Evolutionary conservation across 495 filamentous ascomycete species (phyloP), one percentile per base, ranked within the genome.

Genomic region (Friedmanniomyces endolithicus): DNA sequence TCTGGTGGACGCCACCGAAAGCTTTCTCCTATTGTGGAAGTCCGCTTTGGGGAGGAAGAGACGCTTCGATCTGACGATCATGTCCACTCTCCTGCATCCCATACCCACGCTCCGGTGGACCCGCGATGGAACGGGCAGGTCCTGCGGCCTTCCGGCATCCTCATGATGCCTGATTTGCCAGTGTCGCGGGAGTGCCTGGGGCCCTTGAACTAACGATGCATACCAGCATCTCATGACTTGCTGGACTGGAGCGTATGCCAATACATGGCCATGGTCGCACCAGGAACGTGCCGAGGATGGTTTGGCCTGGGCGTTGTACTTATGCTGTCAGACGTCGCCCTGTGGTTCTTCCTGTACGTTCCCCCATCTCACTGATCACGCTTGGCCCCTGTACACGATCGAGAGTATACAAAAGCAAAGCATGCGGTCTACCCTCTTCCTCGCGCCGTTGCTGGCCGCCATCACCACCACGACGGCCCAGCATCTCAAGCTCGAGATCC

Each of bases 401-500:
- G 27, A 31, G 8, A 31, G 25, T 50, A 19, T 9, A 31, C 2
- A 48, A 6, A 3, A 4, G n/a, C 24, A 20, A 47, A 56, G 17
- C 29, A 56, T 56, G 53, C 46, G 19, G 19, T 56, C 34, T 3
- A 27, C 24, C 1, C 17, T 48, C 12, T 41, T 40, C 29, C 35
- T 49, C 12, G 43, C 46, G 17, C 19, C 55, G 14, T 41, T 46
- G 20, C 55, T 57, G 55, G 56, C 56, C n/a, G 56, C 50, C 44
- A 37, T 53, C 22, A 24, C 17, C 25, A 14, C 2, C 20, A 23
- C 46, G 6, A 24, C 22, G 12, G 55, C 54, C 29, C 58, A 61
- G 45, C 54, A 61, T 48, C 54, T 25, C 27, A 46, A 60, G 19
- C 49, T 46, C 40, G 37, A 57, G 12, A 54, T 55, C 22, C 56